A percentile compares a stretch with the other conserved stretches of the same genome.
Evolutionary conservation across 306 rosid genomes (phyloP).

Genomic region (Vigna angularis): DNA sequence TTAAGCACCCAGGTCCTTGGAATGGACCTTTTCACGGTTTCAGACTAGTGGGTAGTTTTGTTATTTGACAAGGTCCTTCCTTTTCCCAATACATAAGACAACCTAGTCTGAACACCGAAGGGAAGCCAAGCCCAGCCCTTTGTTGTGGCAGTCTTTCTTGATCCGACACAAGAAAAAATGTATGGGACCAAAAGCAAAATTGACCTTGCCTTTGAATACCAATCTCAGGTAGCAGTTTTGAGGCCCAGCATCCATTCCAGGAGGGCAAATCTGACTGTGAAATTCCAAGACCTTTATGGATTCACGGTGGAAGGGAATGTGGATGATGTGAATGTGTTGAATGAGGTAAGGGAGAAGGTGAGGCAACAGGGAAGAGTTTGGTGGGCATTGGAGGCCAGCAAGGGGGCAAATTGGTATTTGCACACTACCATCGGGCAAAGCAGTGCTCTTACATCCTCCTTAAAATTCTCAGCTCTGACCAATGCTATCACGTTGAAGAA

Average conservation of each 20-base stretch:
- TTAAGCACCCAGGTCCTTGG: constrained; percentile 42
- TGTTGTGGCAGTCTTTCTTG: constrained; percentile 45
- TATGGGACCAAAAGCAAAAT: constrained; percentile 79
- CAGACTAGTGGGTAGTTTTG: constrained; percentile 48
- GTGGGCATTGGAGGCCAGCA: constrained; percentile 99
- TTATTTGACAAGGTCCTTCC: constrained; percentile 49
- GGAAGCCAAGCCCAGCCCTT: neutral
- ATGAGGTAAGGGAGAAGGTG: constrained; percentile 97
- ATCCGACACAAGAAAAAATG: constrained; percentile 60
- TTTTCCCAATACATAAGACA: constrained; percentile 39
- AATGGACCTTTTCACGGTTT: constrained; percentile 59
- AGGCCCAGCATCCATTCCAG: constrained; percentile 96
- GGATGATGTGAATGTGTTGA: constrained; percentile 95
- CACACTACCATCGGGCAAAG: constrained; percentile 79
- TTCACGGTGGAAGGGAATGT: constrained; percentile 98
- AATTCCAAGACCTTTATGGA: constrained; percentile 96
- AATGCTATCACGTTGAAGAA: constrained; percentile 91
- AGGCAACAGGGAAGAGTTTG: constrained; percentile 93
- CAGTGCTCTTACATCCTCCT: constrained; percentile 77
- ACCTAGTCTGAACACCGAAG: constrained; percentile 3
- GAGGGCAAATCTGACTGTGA: constrained; percentile 91
- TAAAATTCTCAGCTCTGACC: constrained; percentile 77
- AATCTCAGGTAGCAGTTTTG: constrained; percentile 75
- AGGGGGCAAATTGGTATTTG: constrained; percentile 96
- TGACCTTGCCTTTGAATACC: constrained; percentile 89